Conservation (phyloP, 176 grass and related monocot genomes). For the Ensete ventricosum region DNA sequence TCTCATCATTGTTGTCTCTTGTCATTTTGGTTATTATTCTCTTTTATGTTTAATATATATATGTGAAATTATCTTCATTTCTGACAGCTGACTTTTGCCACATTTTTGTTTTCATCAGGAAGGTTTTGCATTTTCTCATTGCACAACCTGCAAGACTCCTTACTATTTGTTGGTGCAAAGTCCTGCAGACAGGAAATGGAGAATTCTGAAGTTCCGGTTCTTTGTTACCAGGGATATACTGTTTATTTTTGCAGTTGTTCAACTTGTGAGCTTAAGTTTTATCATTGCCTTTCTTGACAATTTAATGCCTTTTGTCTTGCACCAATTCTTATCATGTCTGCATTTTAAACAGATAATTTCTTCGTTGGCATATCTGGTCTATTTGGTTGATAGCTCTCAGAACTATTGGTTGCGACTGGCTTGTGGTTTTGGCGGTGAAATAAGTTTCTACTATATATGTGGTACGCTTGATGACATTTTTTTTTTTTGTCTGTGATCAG, state of each 20-base stretch:
- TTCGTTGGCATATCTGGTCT: conserved; percentile 73
- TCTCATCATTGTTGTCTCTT: neutral
- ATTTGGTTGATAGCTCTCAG: conserved; percentile 79
- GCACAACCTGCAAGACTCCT: conserved; percentile 95
- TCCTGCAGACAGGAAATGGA: conserved; percentile 92
- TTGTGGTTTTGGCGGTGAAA: conserved; percentile 78
- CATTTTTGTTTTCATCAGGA: conserved; percentile 50
- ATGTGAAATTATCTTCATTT: neutral
- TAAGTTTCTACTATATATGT: conserved; percentile 99
- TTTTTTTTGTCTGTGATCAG: neutral
- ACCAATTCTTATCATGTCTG: conserved; percentile 2
- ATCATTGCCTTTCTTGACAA: conserved; percentile 17
- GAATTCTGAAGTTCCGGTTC: conserved; percentile 98
- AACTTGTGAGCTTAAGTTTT: conserved; percentile 52
- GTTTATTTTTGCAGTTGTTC: conserved; percentile 86
- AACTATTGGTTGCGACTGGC: conserved; percentile 74
- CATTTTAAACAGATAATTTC: conserved; percentile 62
- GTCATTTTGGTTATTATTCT: conserved; percentile 2
- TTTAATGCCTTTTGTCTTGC: conserved; percentile 24
- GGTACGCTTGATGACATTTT: conserved; percentile 36
- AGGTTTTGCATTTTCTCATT: conserved; percentile 97
- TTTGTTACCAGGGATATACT: conserved; percentile 96
- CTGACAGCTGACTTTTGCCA: neutral
- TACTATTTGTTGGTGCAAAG: conserved; percentile 92
- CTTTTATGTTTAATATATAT: neutral